Conservation (phyloP, 1,284 basidiomycete genomes). For the Vanrija sp. region DNA sequence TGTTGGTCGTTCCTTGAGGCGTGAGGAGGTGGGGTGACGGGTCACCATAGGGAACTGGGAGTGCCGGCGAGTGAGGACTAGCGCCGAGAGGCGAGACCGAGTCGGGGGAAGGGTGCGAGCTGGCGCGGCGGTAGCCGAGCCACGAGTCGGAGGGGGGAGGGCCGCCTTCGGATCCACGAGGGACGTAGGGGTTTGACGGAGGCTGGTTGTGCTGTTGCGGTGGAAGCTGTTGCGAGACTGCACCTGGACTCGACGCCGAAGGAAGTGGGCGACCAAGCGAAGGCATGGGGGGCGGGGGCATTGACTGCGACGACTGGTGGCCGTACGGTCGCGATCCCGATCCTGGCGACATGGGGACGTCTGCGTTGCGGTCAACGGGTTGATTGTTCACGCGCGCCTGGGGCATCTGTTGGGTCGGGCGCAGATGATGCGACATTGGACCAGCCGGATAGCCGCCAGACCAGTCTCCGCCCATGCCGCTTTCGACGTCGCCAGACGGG, state of each 20-base stretch:
- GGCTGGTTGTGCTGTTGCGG: not conserved
- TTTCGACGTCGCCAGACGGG: conserved; percentile 47
- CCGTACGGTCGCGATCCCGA: not conserved
- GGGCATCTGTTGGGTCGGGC: conserved; percentile 9
- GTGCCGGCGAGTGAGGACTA: conserved; percentile 31
- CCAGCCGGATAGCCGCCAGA: conserved; percentile 1
- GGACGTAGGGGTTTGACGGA: conserved; percentile 36
- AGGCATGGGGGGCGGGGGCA: conserved; percentile 36
- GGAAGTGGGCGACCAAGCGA: conserved; percentile 12
- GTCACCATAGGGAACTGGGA: conserved; percentile 26
- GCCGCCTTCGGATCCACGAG: conserved; percentile 21
- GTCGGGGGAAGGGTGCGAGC: conserved; percentile 26
- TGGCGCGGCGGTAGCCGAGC: conserved; percentile 11
- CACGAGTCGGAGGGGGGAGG: conserved; percentile 10
- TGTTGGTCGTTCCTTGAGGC: conserved; percentile 5
- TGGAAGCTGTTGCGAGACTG: not conserved
- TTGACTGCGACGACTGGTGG: conserved; percentile 3
- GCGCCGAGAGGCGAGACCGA: conserved; percentile 28
- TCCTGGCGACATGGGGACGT: conserved; percentile 28
- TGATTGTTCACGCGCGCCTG: conserved; percentile 10
- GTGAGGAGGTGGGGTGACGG: conserved; percentile 20
- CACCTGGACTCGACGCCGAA: not conserved
- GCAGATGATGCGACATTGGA: conserved; percentile 1
- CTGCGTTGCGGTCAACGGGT: conserved; percentile 14
- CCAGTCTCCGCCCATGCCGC: conserved; percentile 36